Conservation (phyloP, 176 grass and related monocot genomes). For the Canna indica region DNA sequence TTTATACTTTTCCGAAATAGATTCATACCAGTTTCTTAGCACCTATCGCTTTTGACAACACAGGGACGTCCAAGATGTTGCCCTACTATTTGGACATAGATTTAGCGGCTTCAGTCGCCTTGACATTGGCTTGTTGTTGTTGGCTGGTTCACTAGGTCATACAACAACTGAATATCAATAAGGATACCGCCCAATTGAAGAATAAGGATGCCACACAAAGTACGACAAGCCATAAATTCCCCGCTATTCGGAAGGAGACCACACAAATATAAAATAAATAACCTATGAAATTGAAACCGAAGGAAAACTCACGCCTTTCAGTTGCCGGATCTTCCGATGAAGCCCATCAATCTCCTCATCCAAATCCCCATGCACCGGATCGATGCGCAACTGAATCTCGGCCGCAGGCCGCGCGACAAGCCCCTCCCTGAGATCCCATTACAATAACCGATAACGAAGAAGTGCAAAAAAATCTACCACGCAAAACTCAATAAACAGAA, state of each 20-base stretch:
- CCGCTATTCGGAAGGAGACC: not conserved
- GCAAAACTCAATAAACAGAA: not conserved
- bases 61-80: too few relatives aligned
- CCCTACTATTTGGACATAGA: too few relatives aligned
- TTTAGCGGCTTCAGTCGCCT: too few relatives aligned
- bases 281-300: not conserved
- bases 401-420: not conserved
- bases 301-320: slow-evolving; percentile 32
- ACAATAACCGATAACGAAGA: not conserved
- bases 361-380: slow-evolving; percentile 15
- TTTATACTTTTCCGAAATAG: too few relatives aligned
- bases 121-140: too few relatives aligned
- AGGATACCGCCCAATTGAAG: too few relatives aligned
- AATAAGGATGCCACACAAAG: not conserved
- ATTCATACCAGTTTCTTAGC: too few relatives aligned
- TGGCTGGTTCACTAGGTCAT: too few relatives aligned
- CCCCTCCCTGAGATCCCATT: not conserved
- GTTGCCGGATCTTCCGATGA: slow-evolving; percentile 11
- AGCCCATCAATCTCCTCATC: slow-evolving; percentile 12
- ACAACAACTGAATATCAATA: too few relatives aligned
- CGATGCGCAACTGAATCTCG: slow-evolving; percentile 18
- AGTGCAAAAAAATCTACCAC: not conserved
- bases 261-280: not conserved
- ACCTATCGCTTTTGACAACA: too few relatives aligned
- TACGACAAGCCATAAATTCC: too few relatives aligned